Base-by-base conservation (phyloP, 2,329 filamentous ascomycete species). In the Scortechinia acanthostroma region DNA sequence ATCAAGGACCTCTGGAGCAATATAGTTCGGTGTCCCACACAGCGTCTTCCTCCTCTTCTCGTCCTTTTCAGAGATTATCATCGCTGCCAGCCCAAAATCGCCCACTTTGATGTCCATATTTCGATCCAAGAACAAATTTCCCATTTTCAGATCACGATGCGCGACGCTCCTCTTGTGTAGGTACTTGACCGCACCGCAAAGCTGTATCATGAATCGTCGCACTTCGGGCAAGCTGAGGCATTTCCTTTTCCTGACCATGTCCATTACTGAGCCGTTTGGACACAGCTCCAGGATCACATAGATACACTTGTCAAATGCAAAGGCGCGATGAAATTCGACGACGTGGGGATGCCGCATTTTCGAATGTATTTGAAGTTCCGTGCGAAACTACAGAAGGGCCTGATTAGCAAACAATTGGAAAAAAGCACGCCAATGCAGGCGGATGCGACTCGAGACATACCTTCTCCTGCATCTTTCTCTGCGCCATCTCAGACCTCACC, bases 61-160 rank as follows among this genome's bases (percentile, higher is more conserved):
- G 51, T 82, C 76, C 14, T 78, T 80, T 2, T 84, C 69, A 46
- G 86, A 66, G 50, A 86, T 66, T 15, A 40, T 40, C 35, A 40
- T 40, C 6, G 82, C 81, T 2, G 82, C 81, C 45, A 86, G 63
- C 1, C 81, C 81, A 60, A 86, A 86, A 58, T 86, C 81, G 22
- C 81, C 81, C 42, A 86, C 78, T 56, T 86, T 86, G 54, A 86
- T 73, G 52, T 86, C 82, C 80, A 86, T 83, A 48, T 79, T 69
- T 15, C 69, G 65, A 52, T 86, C 82, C 42, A 86, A 63, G 54
- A 86, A 86, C 28, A 86, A 65, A 53, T 86, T 86, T 3, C 81
- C 82, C 51, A 83, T 84, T 58, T 86, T 86, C 52, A 86, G 60
- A 56, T 86, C 81, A 21, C 81, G 71, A 57, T 86, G 81, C 4